Conservation (phyloP, 2,329 filamentous ascomycete genomes). For the Alternaria sp. region DNA sequence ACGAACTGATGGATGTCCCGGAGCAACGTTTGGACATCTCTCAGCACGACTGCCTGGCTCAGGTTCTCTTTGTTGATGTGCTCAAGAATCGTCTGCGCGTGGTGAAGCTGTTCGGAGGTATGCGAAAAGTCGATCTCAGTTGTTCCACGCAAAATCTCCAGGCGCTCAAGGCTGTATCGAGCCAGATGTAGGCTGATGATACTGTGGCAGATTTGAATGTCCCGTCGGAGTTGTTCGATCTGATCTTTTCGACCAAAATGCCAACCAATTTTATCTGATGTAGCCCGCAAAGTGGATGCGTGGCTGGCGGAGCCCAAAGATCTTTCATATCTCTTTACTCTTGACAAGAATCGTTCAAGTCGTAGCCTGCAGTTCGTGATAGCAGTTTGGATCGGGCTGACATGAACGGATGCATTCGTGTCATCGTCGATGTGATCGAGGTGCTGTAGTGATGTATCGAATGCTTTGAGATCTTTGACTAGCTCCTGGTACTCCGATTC, state of each 20-base stretch:
- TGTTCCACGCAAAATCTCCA: background rate
- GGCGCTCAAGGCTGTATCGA: background rate
- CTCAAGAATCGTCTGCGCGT: background rate
- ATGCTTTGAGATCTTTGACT: background rate
- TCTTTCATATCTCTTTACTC: background rate
- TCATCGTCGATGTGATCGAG: background rate
- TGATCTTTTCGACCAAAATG: background rate
- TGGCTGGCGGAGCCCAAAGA: fast-evolving
- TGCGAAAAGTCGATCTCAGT: background rate
- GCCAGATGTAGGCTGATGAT: background rate
- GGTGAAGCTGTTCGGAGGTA: background rate
- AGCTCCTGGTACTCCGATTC: background rate
- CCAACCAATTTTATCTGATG: background rate
- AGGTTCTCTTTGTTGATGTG: background rate
- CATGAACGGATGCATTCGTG: background rate
- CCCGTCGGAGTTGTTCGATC: background rate
- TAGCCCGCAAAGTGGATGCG: background rate
- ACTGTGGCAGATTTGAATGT: background rate
- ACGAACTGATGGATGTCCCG: background rate
- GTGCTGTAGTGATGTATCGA: background rate
- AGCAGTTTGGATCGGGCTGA: background rate
- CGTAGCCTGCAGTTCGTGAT: background rate
- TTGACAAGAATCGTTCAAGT: background rate
- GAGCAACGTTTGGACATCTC: background rate
- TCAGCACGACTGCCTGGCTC: background rate